Evolutionary conservation across 2,329 filamentous ascomycete genomes (phyloP), one percentile per base, ranked within the genome.

Genomic region (Fusarium fujikuroi): DNA sequence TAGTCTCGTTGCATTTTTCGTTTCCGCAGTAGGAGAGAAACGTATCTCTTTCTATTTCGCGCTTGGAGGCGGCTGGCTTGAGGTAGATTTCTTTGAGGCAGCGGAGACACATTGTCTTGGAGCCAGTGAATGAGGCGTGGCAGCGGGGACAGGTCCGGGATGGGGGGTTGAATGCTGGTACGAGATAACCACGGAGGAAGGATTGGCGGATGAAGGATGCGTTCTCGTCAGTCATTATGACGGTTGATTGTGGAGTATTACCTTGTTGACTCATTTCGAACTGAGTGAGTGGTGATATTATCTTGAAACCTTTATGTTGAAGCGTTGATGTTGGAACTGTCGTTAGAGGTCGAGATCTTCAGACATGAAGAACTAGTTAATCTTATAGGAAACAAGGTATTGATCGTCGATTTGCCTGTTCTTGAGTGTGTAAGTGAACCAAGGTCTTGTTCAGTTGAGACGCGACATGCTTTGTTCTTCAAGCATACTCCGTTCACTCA

Each of bases 151-250:
- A 77, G 8, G 28, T 57, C 25, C 61, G 74, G 1, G 5, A 3
- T 1, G 43, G 42, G 1, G 73, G 63, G 7, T 56, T 37, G 34
- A 73, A 65, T 40, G 59, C 56, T 1, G 72, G 72, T 0, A 39
- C 50, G n/a, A 75, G 44, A 23, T 68, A 44, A 9, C 72, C 72
- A 1, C 72, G 62, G 7, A 70, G 59, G 23, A 42, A 63, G 19
- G 25, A 42, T 34, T 73, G 66, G 9, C 42, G 53, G 16, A 73
- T 43, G 30, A 46, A 75, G 1, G 15, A 32, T 42, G 23, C 16
- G 39, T 44, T 47, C 16, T 70, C 44, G 16, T 70, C 32, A 59
- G 56, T 16, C 56, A 59, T 42, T 21, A 5, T 15, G 12, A 8
- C 25, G 10, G 15, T 21, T 5, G 40, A 25, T 37, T 40, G 56